Percentiles rank a stretch among this genome's conserved stretches.
phyloP scores from a whole-genome alignment of 106 monocot genomes.

The Agapanthus africanus region DNA sequence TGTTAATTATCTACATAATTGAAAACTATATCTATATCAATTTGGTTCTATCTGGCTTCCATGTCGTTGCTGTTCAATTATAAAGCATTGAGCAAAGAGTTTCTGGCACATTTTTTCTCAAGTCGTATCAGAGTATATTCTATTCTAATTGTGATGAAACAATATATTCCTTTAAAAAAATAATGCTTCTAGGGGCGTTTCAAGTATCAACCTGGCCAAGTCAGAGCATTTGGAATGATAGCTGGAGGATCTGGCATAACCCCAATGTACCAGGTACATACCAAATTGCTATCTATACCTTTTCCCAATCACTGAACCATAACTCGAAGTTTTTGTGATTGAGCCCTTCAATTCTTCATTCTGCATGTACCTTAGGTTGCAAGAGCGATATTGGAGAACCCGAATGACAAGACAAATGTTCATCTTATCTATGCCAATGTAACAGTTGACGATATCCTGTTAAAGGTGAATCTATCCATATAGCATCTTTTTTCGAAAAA shows the following conservation, averaged over 20 bases:
- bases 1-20: not conserved
- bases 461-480: conserved; percentile 46
- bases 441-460: conserved; percentile 87
- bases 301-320: not conserved
- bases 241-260: conserved; percentile 99
- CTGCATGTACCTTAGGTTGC: conserved; percentile 44
- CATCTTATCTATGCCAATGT: conserved; percentile 97
- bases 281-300: not conserved
- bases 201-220: conserved; percentile 83
- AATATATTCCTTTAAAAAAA: not conserved
- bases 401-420: conserved; percentile 70
- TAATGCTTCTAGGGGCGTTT: conserved; percentile 74
- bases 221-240: conserved; percentile 93
- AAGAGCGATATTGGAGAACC: conserved; percentile 91
- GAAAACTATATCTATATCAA: not conserved
- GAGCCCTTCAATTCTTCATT: not conserved
- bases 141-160: not conserved
- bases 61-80: not conserved
- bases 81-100: not conserved
- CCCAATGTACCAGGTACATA: conserved; percentile 92
- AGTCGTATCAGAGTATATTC: not conserved
- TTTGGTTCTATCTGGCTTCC: not conserved
- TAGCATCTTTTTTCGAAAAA: not conserved
- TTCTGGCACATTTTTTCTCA: not conserved
- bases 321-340: not conserved